Evolutionary conservation across 306 rosid species (phyloP).

Genomic region (Notholithocarpus densiflorus): DNA sequence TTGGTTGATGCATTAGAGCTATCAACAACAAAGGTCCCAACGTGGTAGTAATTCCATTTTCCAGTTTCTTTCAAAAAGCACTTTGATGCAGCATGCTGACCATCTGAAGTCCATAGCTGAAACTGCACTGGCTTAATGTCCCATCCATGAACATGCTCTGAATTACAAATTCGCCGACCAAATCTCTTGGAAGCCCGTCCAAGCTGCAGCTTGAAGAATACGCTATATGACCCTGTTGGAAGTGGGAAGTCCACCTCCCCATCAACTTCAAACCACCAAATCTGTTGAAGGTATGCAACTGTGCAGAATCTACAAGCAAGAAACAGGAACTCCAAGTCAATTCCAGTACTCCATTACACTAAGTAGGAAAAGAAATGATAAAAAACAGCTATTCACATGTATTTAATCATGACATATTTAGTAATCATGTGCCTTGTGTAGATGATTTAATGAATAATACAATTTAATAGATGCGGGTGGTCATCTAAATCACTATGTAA

Average conservation of each 20-base stretch:
- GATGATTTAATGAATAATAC: too few relatives aligned
- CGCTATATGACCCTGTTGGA: slow-evolving; percentile 78
- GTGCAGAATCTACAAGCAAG: slow-evolving; percentile 46
- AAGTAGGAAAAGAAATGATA: not conserved
- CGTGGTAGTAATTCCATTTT: slow-evolving; percentile 71
- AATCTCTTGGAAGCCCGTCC: slow-evolving; percentile 67
- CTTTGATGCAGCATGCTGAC: slow-evolving; percentile 63
- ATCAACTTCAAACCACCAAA: slow-evolving; percentile 99
- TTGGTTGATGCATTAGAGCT: slow-evolving; percentile 50
- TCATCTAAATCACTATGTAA: too few relatives aligned
- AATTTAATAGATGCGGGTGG: too few relatives aligned
- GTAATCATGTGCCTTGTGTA: too few relatives aligned
- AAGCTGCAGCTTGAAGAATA: slow-evolving; percentile 70
- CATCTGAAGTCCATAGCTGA: slow-evolving; percentile 88
- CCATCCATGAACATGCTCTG: slow-evolving; percentile 92
- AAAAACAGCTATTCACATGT: too few relatives aligned
- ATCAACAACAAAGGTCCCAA: slow-evolving; percentile 73
- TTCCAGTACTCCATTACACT: slow-evolving; percentile 3
- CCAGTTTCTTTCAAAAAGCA: slow-evolving; percentile 67
- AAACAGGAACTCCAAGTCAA: slow-evolving; percentile 17
- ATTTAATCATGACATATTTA: too few relatives aligned
- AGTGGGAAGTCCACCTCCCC: slow-evolving; percentile 92
- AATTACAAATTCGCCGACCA: slow-evolving; percentile 69
- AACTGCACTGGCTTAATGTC: slow-evolving; percentile 75
- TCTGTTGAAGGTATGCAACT: slow-evolving; percentile 89